phyloP scores from a whole-genome alignment of 73 alveolate genomes.

The Tetrahymena malaccensis region DNA sequence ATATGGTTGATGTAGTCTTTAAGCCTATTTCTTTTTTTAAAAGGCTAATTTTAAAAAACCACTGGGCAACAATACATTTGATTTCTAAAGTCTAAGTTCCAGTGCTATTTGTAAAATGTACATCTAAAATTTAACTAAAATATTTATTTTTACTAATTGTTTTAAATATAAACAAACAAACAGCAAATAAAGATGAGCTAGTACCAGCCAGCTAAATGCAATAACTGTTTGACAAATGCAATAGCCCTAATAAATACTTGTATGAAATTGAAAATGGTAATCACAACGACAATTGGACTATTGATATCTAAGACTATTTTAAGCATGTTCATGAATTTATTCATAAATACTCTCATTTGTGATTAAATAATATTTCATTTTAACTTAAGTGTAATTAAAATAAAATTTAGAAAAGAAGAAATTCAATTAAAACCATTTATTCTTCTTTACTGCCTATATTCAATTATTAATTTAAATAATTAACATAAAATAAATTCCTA shows the following conservation, averaged over 20 bases:
- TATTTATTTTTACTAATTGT: neutral
- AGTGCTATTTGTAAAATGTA: slow-evolving; percentile 11
- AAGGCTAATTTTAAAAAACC: neutral
- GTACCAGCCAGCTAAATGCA: slow-evolving; percentile 9
- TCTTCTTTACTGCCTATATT: too few relatives aligned
- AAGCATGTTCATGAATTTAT: neutral
- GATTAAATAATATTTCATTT: neutral
- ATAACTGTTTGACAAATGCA: neutral
- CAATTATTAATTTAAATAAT: too few relatives aligned
- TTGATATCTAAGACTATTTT: neutral
- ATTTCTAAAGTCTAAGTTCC: neutral
- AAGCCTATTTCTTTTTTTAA: neutral
- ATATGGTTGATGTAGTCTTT: slow-evolving; percentile 6
- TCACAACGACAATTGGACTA: neutral
- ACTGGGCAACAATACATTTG: neutral
- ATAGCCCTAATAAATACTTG: neutral
- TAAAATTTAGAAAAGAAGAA: too few relatives aligned
- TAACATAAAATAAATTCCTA: too few relatives aligned
- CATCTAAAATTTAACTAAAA: neutral
- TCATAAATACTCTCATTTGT: neutral
- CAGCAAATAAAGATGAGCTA: slow-evolving; percentile 22
- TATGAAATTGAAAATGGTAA: neutral
- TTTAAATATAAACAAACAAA: neutral
- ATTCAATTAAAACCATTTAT: too few relatives aligned
- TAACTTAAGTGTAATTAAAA: too few relatives aligned